phyloP scores from a whole-genome alignment of 2,329 filamentous ascomycete genomes.

The Pseudonectria buxi region DNA sequence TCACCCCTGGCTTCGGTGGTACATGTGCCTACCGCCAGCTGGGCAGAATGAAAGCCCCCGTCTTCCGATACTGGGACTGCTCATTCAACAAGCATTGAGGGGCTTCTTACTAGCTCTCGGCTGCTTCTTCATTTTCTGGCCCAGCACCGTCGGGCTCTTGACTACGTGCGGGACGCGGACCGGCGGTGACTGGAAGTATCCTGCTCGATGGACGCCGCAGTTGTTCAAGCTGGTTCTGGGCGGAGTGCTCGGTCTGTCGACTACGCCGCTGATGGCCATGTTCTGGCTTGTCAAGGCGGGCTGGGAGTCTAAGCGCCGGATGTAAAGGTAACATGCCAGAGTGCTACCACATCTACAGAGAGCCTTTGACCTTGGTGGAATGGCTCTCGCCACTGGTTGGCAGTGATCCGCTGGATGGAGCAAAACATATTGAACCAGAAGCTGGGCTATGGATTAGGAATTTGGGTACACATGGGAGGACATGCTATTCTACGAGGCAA shows the following conservation, averaged over 20 bases:
- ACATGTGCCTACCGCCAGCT: conserved; percentile 31
- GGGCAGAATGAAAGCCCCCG: background rate
- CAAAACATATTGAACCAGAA: too few relatives aligned
- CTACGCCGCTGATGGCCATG: conserved; percentile 40
- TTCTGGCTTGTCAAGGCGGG: conserved; percentile 47
- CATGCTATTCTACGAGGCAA: too few relatives aligned
- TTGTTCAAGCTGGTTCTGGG: conserved; percentile 45
- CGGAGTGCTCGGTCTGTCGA: conserved; percentile 37
- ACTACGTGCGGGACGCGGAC: conserved; percentile 28
- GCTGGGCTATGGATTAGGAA: too few relatives aligned
- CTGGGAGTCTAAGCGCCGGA: conserved; percentile 26
- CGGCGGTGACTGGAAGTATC: conserved; percentile 38
- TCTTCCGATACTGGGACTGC: background rate
- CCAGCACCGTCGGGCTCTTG: conserved; percentile 36
- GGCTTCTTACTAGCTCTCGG: conserved; percentile 24
- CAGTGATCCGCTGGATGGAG: too few relatives aligned
- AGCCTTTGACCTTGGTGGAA: background rate
- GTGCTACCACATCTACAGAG: too few relatives aligned
- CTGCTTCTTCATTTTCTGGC: conserved; percentile 39
- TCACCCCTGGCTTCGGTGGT: conserved; percentile 32
- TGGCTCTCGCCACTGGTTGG: too few relatives aligned
- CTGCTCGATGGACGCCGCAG: conserved; percentile 38
- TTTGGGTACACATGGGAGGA: too few relatives aligned
- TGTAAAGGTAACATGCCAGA: background rate
- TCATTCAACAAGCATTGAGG: conserved; percentile 25